phyloP scores from a whole-genome alignment of 1,139 yeast genomes.

The Hyphopichia burtonii region DNA sequence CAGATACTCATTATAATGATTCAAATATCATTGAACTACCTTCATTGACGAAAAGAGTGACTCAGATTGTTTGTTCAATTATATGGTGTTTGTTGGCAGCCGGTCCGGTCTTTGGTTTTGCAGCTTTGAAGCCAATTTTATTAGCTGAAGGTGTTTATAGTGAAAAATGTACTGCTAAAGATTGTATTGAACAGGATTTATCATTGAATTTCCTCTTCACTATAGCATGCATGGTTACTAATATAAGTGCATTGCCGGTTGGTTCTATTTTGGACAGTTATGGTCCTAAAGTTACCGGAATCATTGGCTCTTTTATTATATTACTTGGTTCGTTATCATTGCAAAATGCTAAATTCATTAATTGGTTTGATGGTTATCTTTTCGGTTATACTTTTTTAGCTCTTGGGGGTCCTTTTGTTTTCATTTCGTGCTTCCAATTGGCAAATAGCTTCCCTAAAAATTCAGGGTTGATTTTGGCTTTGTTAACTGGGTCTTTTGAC shows the following conservation, averaged over 20 bases:
- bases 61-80: conserved; percentile 58
- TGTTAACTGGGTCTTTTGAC: conserved; percentile 44
- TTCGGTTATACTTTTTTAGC: conserved; percentile 42
- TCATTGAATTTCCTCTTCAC: conserved; percentile 81
- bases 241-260: conserved; percentile 75
- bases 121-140: conserved; percentile 84
- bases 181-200: conserved; percentile 74
- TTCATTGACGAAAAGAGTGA: conserved; percentile 19
- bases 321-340: conserved; percentile 53
- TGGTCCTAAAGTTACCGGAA: conserved; percentile 80
- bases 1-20: not conserved
- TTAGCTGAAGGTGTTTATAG: conserved; percentile 75
- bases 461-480: conserved; percentile 42
- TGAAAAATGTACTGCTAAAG: conserved; percentile 47
- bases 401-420: conserved; percentile 48
- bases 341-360: conserved; percentile 28
- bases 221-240: conserved; percentile 84
- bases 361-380: conserved; percentile 36
- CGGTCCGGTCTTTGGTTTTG: conserved; percentile 92
- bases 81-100: conserved; percentile 88
- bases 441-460: conserved; percentile 45
- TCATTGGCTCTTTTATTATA: conserved; percentile 65
- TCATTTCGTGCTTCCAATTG: conserved; percentile 46
- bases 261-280: conserved; percentile 73
- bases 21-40: conserved; percentile 7